A percentile compares a stretch with the other conserved stretches of the same genome.
phyloP scores from a whole-genome alignment of 2,329 filamentous ascomycete species.

The Diaporthe citri region DNA sequence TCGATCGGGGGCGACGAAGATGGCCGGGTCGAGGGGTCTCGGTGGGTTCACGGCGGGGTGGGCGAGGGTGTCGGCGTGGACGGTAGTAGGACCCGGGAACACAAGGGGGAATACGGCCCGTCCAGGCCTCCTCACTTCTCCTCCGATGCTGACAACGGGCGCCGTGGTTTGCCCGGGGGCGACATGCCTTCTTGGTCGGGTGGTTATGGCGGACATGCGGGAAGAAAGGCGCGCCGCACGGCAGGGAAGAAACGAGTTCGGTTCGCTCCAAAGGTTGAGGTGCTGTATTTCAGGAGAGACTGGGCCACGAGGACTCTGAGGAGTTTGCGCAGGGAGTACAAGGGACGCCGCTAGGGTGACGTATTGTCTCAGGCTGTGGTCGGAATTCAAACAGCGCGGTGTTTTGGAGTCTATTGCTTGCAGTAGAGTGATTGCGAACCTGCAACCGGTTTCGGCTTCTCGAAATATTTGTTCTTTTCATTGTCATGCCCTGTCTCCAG shows the following conservation, averaged over 20 bases:
- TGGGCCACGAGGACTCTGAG: slow-evolving; percentile 1
- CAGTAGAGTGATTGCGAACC: not conserved
- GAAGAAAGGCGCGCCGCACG: not conserved
- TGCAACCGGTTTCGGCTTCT: not conserved
- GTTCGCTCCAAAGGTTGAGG: not conserved
- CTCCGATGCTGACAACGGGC: not conserved
- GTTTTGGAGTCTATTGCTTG: not conserved
- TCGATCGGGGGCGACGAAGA: not conserved
- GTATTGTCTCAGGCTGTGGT: not conserved
- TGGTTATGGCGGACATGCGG: not conserved
- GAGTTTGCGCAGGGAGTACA: not conserved
- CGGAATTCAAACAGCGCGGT: not conserved
- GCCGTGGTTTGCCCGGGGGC: not conserved
- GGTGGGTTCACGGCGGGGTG: too few species aligned
- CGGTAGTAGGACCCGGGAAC: too few species aligned
- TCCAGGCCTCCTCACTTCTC: not conserved
- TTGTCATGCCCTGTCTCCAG: not conserved
- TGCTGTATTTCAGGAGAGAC: slow-evolving; percentile 14
- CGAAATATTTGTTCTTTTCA: not conserved
- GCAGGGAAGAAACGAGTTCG: slow-evolving; percentile 18
- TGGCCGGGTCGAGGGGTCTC: too few species aligned
- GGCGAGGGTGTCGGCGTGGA: not conserved
- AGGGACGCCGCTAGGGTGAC: not conserved
- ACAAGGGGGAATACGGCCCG: not conserved
- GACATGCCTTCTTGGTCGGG: not conserved